These are phyloP conservation scores for Theobroma grandiflorum DNA, from an alignment of 441 rosid species.

Conservation along the genomic window DNA sequence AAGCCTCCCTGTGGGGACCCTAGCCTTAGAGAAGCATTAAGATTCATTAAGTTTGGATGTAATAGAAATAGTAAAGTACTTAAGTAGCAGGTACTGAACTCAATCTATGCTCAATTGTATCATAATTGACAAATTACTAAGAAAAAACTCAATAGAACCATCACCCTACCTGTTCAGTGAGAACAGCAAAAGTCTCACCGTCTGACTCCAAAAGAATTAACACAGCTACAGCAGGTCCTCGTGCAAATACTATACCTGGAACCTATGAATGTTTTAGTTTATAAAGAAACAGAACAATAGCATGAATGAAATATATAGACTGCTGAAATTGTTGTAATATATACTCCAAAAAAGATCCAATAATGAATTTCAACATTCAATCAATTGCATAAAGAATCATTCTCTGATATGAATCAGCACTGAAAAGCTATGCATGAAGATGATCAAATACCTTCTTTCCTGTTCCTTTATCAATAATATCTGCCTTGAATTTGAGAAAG, in stretches of 20 bases:
- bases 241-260: conserved; percentile 93
- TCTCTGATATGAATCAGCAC: background rate
- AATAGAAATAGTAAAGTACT: background rate
- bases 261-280: conserved; percentile 60
- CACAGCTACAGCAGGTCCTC: conserved; percentile 94
- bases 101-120: background rate
- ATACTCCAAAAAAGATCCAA: background rate
- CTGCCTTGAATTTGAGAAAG: conserved; percentile 88
- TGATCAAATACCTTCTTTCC: conserved; percentile 67
- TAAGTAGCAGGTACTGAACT: conserved; percentile 25
- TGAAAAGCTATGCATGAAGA: conserved; percentile 29
- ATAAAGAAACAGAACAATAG: conserved; percentile 25
- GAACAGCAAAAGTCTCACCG: conserved; percentile 80
- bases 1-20: conserved; percentile 85
- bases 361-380: background rate
- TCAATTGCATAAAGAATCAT: background rate
- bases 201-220: conserved; percentile 78
- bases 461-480: conserved; percentile 64
- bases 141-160: background rate
- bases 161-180: conserved; percentile 81
- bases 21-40: conserved; percentile 53
- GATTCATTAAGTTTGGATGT: conserved; percentile 17
- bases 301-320: background rate
- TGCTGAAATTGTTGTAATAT: background rate
- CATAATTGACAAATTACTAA: conserved; percentile 2